A percentile compares a stretch with the other conserved stretches of the same genome.
These are phyloP conservation scores for Leccinum barrowsii DNA, from an alignment of 768 basidiomycete genomes.

Conservation along the genomic window DNA sequence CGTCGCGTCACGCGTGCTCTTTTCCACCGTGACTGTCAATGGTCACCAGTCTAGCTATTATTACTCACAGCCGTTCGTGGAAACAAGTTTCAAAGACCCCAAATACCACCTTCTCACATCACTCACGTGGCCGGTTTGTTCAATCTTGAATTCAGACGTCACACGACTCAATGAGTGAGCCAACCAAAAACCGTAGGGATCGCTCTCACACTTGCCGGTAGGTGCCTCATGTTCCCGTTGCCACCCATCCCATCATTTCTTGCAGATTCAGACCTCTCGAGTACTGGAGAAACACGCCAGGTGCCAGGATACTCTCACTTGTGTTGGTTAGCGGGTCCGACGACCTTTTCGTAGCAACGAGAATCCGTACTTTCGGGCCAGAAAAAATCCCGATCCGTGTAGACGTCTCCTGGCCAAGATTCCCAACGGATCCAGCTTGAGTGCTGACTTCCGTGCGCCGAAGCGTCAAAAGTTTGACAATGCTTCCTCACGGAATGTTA, in stretches of 20 bases:
- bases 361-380: slow-evolving; percentile 9
- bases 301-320: slow-evolving; percentile 17
- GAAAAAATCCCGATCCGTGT: slow-evolving; percentile 1
- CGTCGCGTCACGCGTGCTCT: slow-evolving; percentile 28
- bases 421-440: neutral
- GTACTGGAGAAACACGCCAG: slow-evolving; percentile 17
- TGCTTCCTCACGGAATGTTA: neutral
- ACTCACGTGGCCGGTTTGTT: too few species aligned
- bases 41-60: too few species aligned
- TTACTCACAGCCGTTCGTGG: too few species aligned
- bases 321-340: slow-evolving; percentile 6
- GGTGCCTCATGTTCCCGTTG: slow-evolving; percentile 8
- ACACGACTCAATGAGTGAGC: slow-evolving; percentile 4
- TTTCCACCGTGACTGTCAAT: slow-evolving; percentile 4
- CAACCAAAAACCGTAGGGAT: slow-evolving; percentile 26
- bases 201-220: slow-evolving; percentile 22
- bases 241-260: neutral
- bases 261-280: slow-evolving; percentile 6
- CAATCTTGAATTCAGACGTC: too few species aligned
- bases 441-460: slow-evolving; percentile 1
- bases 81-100: too few species aligned
- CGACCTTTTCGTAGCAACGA: slow-evolving; percentile 2
- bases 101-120: too few species aligned
- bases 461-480: slow-evolving; percentile 26
- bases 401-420: slow-evolving; percentile 14